Percentiles rank a stretch among this genome's conserved stretches.
phyloP scores from a whole-genome alignment of 2,329 filamentous ascomycete genomes.

The Knoxdaviesia capensis region DNA sequence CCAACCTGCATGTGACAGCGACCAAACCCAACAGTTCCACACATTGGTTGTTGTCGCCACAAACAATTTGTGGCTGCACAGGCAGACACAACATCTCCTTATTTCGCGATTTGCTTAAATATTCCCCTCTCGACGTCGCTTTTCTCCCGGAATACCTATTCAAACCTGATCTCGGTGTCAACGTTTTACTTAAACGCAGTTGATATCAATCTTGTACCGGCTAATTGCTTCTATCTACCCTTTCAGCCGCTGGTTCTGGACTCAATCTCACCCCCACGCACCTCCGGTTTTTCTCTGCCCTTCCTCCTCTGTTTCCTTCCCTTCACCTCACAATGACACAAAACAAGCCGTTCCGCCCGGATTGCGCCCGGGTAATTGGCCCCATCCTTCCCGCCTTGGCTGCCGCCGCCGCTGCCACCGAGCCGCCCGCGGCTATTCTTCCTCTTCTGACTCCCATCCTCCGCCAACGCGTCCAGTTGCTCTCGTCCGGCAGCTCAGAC shows the following conservation, averaged over 20 bases:
- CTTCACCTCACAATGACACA: neutral
- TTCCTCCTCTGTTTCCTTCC: neutral
- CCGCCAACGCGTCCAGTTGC: slow-evolving; percentile 43
- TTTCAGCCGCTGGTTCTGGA: neutral
- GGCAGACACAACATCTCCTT: no score
- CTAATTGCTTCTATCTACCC: no score
- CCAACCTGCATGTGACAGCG: no score
- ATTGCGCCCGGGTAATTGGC: neutral
- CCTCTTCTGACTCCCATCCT: slow-evolving; percentile 45
- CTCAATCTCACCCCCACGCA: neutral
- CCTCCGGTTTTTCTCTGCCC: neutral
- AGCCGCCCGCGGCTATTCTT: slow-evolving; percentile 34
- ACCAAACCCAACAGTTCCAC: no score
- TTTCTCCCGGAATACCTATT: no score
- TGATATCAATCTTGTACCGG: no score
- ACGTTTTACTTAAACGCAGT: no score
- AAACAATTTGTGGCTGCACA: no score
- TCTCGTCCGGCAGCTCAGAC: slow-evolving; percentile 37
- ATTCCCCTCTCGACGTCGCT: no score
- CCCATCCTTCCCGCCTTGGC: slow-evolving; percentile 35
- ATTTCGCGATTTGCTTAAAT: no score
- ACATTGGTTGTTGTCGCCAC: no score
- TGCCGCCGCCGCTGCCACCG: slow-evolving; percentile 33
- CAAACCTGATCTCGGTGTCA: no score
- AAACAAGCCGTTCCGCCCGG: neutral